Conservation (phyloP, 805 yeast species). For the Zygosaccharomyces bailii region DNA sequence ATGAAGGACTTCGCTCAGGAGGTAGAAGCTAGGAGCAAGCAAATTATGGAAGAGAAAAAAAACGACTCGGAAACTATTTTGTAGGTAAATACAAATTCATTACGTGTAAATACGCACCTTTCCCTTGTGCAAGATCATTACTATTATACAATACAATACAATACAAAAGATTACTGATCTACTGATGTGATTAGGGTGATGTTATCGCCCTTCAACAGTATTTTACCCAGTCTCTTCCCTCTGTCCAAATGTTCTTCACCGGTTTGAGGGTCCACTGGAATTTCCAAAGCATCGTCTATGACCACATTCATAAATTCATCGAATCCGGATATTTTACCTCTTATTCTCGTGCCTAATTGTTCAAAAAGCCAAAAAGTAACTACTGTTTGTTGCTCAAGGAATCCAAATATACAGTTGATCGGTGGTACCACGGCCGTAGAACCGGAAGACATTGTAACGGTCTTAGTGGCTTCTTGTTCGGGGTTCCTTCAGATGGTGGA, state of each 20-base stretch:
- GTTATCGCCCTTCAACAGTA: constrained; percentile 90
- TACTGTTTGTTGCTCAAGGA: constrained; percentile 71
- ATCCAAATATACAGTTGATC: constrained; percentile 83
- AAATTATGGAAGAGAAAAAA: constrained; percentile 14
- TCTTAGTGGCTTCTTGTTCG: too few species aligned
- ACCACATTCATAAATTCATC: constrained; percentile 95
- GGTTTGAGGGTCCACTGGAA: constrained; percentile 48
- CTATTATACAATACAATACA: constrained; percentile 1
- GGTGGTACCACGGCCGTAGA: constrained; percentile 67
- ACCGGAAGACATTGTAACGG: constrained; percentile 21
- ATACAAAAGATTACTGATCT: constrained; percentile 8
- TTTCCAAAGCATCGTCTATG: constrained; percentile 59
- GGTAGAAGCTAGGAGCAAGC: constrained; percentile 20
- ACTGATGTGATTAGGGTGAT: constrained; percentile 62
- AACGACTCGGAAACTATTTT: constrained; percentile 18
- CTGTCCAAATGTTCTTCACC: constrained; percentile 26
- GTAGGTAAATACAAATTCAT: constrained; percentile 5
- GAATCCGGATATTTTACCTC: constrained; percentile 85
- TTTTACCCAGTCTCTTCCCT: constrained; percentile 58
- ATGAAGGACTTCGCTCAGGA: constrained; percentile 30
- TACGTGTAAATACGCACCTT: constrained; percentile 4
- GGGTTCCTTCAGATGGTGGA: too few species aligned
- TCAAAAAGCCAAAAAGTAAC: constrained; percentile 91
- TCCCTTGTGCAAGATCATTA: constrained; percentile 10
- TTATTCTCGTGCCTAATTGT: constrained; percentile 70